These are phyloP conservation scores for Sordariomycetes sp. DNA, from an alignment of 2,329 filamentous ascomycete genomes.

Conservation along the genomic window DNA sequence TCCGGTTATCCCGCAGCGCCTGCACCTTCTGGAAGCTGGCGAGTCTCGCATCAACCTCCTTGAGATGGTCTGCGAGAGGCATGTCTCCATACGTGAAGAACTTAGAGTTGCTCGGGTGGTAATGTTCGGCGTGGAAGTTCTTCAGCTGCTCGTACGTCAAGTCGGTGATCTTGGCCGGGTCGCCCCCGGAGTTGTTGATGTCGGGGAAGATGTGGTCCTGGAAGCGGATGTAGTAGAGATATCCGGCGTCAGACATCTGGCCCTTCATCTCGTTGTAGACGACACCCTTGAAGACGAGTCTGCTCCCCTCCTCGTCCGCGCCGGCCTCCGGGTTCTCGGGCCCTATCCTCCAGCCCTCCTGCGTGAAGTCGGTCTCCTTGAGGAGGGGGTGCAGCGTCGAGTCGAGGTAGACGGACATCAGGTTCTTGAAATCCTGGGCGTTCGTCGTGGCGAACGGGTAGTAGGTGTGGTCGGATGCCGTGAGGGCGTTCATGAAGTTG, in stretches of 20 bases:
- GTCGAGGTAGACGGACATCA: constrained; percentile 94
- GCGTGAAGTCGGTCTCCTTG: constrained; percentile 82
- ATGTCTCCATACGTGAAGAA: constrained; percentile 93
- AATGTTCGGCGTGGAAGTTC: constrained; percentile 82
- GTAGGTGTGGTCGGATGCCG: constrained; percentile 88
- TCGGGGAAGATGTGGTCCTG: constrained; percentile 89
- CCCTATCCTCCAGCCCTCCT: constrained; percentile 94
- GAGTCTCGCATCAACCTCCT: constrained; percentile 64
- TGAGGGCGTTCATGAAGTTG: constrained; percentile 99
- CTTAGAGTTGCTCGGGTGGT: constrained; percentile 95
- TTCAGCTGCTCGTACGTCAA: constrained; percentile 82
- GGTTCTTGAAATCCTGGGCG: constrained; percentile 83
- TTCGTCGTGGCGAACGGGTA: constrained; percentile 98
- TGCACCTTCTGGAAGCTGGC: constrained; percentile 57
- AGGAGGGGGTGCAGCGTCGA: constrained; percentile 82
- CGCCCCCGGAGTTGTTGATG: constrained; percentile 92
- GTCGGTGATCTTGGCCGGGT: constrained; percentile 92
- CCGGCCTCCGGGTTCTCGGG: constrained; percentile 68
- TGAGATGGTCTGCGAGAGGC: constrained; percentile 67
- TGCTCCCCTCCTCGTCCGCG: constrained; percentile 40
- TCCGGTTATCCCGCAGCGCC: constrained; percentile 60
- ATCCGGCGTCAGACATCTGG: constrained; percentile 94
- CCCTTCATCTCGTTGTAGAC: constrained; percentile 99
- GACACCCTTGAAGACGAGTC: constrained; percentile 88
- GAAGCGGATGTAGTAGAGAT: constrained; percentile 90